Evolutionary conservation across 441 rosid species (phyloP).

Genomic region (Cnidoscolus chayamansa): DNA sequence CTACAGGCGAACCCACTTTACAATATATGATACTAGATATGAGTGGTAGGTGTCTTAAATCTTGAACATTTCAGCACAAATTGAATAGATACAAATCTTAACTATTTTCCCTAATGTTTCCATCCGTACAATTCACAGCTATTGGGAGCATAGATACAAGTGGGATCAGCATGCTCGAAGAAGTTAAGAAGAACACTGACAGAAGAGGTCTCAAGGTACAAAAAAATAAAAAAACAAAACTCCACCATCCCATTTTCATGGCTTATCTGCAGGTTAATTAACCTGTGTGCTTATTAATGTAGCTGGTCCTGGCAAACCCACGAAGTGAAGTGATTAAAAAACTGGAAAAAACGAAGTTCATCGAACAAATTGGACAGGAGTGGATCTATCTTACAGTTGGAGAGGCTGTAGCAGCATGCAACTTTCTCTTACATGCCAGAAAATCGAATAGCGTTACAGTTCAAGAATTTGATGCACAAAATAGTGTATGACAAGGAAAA

Average conservation of each 20-base stretch:
- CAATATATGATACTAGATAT: constrained; percentile 71
- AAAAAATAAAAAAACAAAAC: neutral
- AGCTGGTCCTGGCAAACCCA: constrained; percentile 88
- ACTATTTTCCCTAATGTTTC: neutral
- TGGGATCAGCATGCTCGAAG: constrained; percentile 88
- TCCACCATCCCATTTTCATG: neutral
- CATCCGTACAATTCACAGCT: constrained; percentile 36
- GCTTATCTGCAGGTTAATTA: neutral
- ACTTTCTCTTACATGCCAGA: constrained; percentile 41
- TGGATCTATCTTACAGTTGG: constrained; percentile 79
- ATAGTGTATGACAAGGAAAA: constrained; percentile 32
- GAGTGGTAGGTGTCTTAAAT: constrained; percentile 42
- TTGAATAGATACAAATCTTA: neutral
- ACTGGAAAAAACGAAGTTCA: constrained; percentile 62
- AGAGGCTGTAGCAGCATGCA: constrained; percentile 84
- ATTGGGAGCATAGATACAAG: constrained; percentile 93
- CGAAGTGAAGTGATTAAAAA: constrained; percentile 90
- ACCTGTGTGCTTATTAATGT: neutral
- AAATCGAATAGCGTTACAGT: constrained; percentile 26
- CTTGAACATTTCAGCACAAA: neutral
- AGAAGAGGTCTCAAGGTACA: constrained; percentile 66
- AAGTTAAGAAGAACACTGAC: constrained; percentile 54
- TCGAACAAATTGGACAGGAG: constrained; percentile 62
- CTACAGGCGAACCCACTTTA: constrained; percentile 44
- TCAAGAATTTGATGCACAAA: constrained; percentile 25